A percentile compares a stretch with the other conserved stretches of the same genome.
phyloP scores from a whole-genome alignment of 768 basidiomycete genomes.

The Mycena latifolia region DNA sequence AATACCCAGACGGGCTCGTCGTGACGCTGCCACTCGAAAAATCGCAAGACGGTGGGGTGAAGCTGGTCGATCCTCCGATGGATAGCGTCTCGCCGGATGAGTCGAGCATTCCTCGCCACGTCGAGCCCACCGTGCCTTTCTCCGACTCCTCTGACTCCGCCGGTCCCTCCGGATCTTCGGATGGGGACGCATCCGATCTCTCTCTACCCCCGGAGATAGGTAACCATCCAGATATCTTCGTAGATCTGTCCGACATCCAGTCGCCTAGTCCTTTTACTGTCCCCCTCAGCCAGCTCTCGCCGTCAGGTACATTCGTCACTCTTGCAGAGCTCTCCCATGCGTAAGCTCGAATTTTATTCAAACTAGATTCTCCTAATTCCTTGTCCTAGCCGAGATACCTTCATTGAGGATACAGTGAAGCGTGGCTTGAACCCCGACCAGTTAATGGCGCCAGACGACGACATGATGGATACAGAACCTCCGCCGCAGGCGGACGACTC shows the following conservation, averaged over 20 bases:
- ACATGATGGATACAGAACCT: not conserved
- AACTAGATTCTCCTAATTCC: too few species aligned
- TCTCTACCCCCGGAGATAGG: not conserved
- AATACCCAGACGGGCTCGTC: conserved; percentile 15
- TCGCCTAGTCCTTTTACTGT: conserved; percentile 5
- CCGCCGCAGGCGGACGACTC: not conserved
- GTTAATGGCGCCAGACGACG: not conserved
- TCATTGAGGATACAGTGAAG: conserved; percentile 10
- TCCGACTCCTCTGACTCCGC: not conserved
- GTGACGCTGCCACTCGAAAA: not conserved
- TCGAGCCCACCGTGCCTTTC: not conserved
- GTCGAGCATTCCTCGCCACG: too few species aligned
- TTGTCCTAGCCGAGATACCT: conserved; percentile 1
- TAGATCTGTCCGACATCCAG: not conserved
- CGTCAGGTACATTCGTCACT: not conserved
- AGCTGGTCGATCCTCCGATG: too few species aligned
- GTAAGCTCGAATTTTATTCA: not conserved
- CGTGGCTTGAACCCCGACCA: not conserved
- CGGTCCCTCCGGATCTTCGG: conserved; percentile 1
- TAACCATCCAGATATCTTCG: not conserved
- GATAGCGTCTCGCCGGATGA: not conserved
- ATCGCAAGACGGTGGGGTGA: not conserved
- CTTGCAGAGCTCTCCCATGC: not conserved
- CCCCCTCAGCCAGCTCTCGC: not conserved
- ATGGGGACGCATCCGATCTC: not conserved